These are phyloP conservation scores for Metschnikowia picachoensis DNA, from an alignment of 805 yeast species.

Conservation along the genomic window DNA sequence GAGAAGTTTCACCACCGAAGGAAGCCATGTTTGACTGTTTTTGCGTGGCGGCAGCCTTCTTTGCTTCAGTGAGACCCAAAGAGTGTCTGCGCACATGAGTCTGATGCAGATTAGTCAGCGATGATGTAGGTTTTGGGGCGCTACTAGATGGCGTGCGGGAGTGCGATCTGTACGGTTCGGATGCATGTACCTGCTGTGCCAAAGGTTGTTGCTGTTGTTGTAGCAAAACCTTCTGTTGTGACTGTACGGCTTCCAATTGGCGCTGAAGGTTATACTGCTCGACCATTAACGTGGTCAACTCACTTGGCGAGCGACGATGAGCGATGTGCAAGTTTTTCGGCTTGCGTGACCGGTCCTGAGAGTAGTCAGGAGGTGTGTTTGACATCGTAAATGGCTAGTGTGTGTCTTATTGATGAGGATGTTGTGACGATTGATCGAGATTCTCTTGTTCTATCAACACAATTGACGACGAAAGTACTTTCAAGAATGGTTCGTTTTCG, in stretches of 20 bases:
- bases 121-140: slow-evolving; percentile 31
- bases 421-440: too few relatives aligned
- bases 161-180: slow-evolving; percentile 30
- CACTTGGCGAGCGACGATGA: slow-evolving; percentile 96
- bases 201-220: slow-evolving; percentile 50
- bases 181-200: slow-evolving; percentile 10
- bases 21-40: slow-evolving; percentile 43
- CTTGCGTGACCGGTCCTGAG: slow-evolving; percentile 19
- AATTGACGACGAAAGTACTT: too few relatives aligned
- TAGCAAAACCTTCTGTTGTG: slow-evolving; percentile 83
- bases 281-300: slow-evolving; percentile 85
- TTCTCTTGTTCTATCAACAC: too few relatives aligned
- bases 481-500: too few relatives aligned
- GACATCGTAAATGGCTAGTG: slow-evolving; percentile 10
- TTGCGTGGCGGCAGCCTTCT: slow-evolving; percentile 93
- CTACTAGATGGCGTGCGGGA: slow-evolving; percentile 30
- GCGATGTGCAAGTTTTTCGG: slow-evolving; percentile 71
- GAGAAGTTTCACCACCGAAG: slow-evolving; percentile 19
- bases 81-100: slow-evolving; percentile 94
- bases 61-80: slow-evolving; percentile 86
- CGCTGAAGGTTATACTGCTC: slow-evolving; percentile 88
- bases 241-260: slow-evolving; percentile 87
- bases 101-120: slow-evolving; percentile 26
- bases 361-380: slow-evolving; percentile 9
- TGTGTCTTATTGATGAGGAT: neutral